Conservation (phyloP, 305 asterid species). For the Fraxinus dipetala region DNA sequence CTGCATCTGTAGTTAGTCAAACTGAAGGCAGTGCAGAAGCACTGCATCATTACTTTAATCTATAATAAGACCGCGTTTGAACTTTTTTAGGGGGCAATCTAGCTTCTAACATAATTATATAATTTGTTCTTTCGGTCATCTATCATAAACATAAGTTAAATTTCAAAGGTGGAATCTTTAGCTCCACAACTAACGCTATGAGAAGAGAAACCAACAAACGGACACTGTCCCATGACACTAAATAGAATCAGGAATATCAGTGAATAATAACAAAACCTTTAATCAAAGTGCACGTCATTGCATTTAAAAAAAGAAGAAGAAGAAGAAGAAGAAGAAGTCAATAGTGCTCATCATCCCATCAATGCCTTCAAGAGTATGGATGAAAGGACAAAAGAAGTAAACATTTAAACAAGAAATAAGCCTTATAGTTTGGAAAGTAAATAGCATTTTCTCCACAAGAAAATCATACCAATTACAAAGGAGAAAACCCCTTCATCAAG, state of each 20-base stretch:
- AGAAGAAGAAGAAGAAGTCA: slow-evolving; percentile 16
- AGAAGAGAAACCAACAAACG: slow-evolving; percentile 3
- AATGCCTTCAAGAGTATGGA: slow-evolving; percentile 21
- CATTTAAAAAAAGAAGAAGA: slow-evolving; percentile 18
- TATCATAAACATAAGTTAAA: slow-evolving; percentile 25
- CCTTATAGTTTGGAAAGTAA: slow-evolving; percentile 7
- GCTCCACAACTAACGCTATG: slow-evolving; percentile 26
- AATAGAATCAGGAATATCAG: slow-evolving; percentile 18
- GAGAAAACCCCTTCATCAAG: slow-evolving; percentile 94
- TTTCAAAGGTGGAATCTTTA: slow-evolving; percentile 23
- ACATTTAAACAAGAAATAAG: slow-evolving; percentile 25
- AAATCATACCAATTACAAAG: slow-evolving; percentile 86
- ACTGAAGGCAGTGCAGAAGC: slow-evolving; percentile 77
- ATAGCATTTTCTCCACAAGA: slow-evolving; percentile 26
- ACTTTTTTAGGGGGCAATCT: slow-evolving; percentile 38
- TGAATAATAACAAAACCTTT: background rate
- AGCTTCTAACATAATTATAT: slow-evolving; percentile 37
- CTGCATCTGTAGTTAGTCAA: slow-evolving; percentile 95
- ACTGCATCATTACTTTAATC: slow-evolving; percentile 78
- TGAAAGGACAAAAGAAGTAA: slow-evolving; percentile 11
- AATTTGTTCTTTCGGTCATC: slow-evolving; percentile 30
- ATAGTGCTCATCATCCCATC: slow-evolving; percentile 14
- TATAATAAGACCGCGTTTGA: slow-evolving; percentile 44
- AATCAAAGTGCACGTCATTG: slow-evolving; percentile 22
- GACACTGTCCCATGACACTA: slow-evolving; percentile 21